Evolutionary conservation across 2,329 filamentous ascomycete genomes (phyloP).

Genomic region (Fusarium sp.): DNA sequence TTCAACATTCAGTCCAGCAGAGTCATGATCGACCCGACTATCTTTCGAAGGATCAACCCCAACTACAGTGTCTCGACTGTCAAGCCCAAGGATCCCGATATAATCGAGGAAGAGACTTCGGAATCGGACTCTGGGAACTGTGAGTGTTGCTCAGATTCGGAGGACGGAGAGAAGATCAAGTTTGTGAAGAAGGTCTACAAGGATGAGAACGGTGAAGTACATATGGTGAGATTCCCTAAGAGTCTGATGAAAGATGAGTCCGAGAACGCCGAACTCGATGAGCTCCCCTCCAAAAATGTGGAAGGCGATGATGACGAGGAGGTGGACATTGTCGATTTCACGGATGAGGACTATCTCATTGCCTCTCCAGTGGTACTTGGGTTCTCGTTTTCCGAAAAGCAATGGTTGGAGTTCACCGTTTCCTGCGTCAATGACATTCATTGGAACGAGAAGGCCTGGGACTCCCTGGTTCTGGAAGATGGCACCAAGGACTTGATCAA

Average conservation of each 20-base stretch:
- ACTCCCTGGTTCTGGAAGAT: slow-evolving; percentile 78
- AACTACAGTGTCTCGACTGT: slow-evolving; percentile 85
- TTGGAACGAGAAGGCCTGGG: slow-evolving; percentile 87
- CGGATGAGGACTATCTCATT: slow-evolving; percentile 85
- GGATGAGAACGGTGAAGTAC: slow-evolving; percentile 55
- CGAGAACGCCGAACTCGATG: slow-evolving; percentile 65
- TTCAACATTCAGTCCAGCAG: slow-evolving; percentile 88
- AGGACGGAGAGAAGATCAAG: slow-evolving; percentile 56
- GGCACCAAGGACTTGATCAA: slow-evolving; percentile 73
- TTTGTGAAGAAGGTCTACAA: slow-evolving; percentile 66
- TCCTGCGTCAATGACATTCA: slow-evolving; percentile 82
- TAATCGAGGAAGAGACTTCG: slow-evolving; percentile 62
- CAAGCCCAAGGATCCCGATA: slow-evolving; percentile 76
- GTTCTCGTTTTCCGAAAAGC: slow-evolving; percentile 88
- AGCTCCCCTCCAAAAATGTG: slow-evolving; percentile 53
- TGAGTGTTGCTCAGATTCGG: slow-evolving; percentile 56
- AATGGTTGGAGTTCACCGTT: slow-evolving; percentile 90
- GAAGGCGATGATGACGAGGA: slow-evolving; percentile 4
- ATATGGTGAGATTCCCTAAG: slow-evolving; percentile 46
- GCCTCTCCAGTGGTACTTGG: slow-evolving; percentile 87
- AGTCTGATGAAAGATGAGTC: slow-evolving; percentile 49
- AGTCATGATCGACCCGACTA: slow-evolving; percentile 87
- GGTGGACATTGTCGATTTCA: slow-evolving; percentile 64
- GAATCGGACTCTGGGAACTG: slow-evolving; percentile 54
- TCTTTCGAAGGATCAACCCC: slow-evolving; percentile 85